Evolutionary conservation across 208 protist genomes (phyloP).

Genomic region (Acanthamoeba royreba): DNA sequence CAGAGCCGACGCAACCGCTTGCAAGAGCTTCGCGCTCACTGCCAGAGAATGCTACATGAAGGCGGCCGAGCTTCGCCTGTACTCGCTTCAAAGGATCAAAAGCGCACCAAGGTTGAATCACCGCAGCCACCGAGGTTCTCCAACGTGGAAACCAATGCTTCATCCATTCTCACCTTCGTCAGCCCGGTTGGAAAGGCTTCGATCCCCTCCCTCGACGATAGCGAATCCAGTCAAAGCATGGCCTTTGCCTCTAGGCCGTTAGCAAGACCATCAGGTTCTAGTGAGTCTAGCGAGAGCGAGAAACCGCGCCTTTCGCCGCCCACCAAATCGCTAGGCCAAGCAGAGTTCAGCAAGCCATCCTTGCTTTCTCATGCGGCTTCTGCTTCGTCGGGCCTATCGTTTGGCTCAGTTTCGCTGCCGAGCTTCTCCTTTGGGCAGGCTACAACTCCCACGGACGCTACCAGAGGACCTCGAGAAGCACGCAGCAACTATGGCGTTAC

Average conservation of each 20-base stretch:
- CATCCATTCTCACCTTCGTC: too few relatives aligned
- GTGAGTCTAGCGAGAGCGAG: too few relatives aligned
- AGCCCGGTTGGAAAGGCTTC: too few relatives aligned
- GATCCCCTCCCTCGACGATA: too few relatives aligned
- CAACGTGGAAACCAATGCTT: too few relatives aligned
- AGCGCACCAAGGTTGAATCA: background rate
- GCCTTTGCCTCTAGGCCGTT: too few relatives aligned
- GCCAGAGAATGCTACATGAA: background rate
- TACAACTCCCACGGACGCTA: background rate
- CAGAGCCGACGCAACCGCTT: background rate
- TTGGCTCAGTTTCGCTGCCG: background rate
- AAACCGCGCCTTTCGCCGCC: too few relatives aligned
- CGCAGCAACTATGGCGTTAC: too few relatives aligned
- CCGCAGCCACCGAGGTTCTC: background rate
- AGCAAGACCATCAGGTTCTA: too few relatives aligned
- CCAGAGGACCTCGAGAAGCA: background rate
- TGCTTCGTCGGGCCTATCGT: background rate
- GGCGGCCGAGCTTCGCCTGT: background rate
- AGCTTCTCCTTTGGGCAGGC: background rate
- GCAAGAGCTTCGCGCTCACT: background rate
- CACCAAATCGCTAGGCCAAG: too few relatives aligned
- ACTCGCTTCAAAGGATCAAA: background rate
- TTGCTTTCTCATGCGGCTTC: background rate
- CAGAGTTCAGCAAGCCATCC: too few relatives aligned
- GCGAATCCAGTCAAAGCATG: too few relatives aligned